Evolutionary conservation across 2,329 filamentous ascomycete genomes (phyloP), one percentile per base, ranked within the genome.

Genomic region (Helminthosporium solani): DNA sequence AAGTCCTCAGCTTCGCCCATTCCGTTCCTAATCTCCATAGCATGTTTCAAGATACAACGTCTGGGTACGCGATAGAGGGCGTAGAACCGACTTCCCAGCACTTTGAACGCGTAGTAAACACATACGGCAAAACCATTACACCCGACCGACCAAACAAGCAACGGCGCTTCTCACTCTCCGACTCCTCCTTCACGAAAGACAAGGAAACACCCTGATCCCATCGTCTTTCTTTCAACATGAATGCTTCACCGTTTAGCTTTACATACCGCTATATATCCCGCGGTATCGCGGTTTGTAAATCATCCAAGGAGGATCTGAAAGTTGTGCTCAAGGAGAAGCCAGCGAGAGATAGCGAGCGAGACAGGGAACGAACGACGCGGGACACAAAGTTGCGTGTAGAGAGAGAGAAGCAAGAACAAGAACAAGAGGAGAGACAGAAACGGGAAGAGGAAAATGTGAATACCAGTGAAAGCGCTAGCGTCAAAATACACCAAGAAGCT

Each of bases 261-360:
- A 63, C 64, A 1, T 54, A 65, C 28, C 50, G 62, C 33, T 68
- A 64, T 27, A 2, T 19, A 1, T 14, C 15, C 3, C 67, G 65
- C 42, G 49, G 42, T 7, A 38, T 62, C 2, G 33, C 66, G 1
- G 54, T 66, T 1, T 68, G 65, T 40, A 40, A 42, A 1, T 33
- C 46, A 1, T 68, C 63, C 40, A 60, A 49, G 40, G 54, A 56
- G 1, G 33, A 39, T 6, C 18, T 50, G 6, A 7, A 53, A 12
- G 27, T 34, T 8, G 41, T 28, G 30, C 21, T 35, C 21, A 33
- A 54, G 16, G 44, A 33, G 31, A 21, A 38, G 23, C 23, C 5
- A 9, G 9, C 5, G 23, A 25, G 23, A 25, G 9, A 25, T 5
- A 25, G 23, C 23, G 20, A 40, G 40, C 33, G 9, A 27, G 33